Evolutionary conservation across 495 filamentous ascomycete species (phyloP), one percentile per base, ranked within the genome.

Genomic region (Annulohypoxylon stygium): DNA sequence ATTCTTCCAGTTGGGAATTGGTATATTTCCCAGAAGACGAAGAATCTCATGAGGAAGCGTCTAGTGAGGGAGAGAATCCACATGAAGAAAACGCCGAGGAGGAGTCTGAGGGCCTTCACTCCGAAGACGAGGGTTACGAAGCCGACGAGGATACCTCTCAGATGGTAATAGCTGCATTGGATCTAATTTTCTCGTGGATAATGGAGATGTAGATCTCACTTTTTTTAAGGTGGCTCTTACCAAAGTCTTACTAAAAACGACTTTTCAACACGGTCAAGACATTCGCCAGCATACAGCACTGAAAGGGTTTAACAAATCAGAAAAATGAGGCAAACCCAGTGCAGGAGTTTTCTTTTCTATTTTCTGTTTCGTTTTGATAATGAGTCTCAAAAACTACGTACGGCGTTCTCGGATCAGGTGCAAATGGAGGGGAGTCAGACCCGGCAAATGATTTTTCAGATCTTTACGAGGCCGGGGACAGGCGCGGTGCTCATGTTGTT

Each of bases 401-500:
- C 18, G 72, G 72, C 72, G 72, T 75, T 75, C 41, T 75, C 26
- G 67, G 67, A 34, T 59, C 59, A 41, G 26, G 59, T 67, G 36
- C 16, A 51, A 57, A 33, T 16, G 62, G 30, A 30, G 30, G 63
- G 67, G 62, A 65, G 45, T 70, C 63, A 62, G 50, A 37, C 18
- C 36, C 33, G 62, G 45, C 45, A 67, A 23, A 54, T 37, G 45
- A 14, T 43, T 43, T 14, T 43, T 43, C 39, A 60, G 14, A 39
- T 39, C 43, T 63, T 59, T 57, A 41, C 62, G 36, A 41, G 59
- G 68, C 5, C 14, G 33, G 25, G 45, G 50, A 66, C 39, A 34
- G 61, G 54, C 53, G 34, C 37, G 45, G 39, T 67, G 20, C 23
- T 16, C 43, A 63, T 58, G 16, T 47, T 57, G 20, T 69, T 69